Conservation (phyloP, 257 asterid species). For the Solanum appendiculatum region DNA sequence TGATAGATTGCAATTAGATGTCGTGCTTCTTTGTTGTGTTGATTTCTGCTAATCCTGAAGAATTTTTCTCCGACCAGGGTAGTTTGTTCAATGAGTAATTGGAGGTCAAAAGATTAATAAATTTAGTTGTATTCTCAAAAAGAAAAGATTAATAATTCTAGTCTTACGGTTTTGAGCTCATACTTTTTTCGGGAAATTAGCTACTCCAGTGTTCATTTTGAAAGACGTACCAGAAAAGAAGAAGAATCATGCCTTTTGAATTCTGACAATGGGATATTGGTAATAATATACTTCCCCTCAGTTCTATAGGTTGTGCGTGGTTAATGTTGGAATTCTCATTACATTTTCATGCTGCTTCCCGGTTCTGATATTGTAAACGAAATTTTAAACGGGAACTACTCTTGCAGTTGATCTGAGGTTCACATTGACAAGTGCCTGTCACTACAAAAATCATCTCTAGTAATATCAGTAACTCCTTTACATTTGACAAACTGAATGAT, state of each 20-base stretch:
- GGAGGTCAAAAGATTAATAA: neutral
- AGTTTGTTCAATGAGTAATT: neutral
- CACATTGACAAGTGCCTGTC: neutral
- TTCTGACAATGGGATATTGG: neutral
- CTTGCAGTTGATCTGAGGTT: neutral
- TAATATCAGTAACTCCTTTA: neutral
- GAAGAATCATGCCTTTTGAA: neutral
- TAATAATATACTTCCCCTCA: neutral
- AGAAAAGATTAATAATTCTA: neutral
- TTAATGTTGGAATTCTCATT: neutral
- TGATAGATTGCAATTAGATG: neutral
- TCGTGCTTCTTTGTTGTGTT: neutral
- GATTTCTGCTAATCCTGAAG: neutral
- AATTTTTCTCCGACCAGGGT: neutral
- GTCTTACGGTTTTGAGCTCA: neutral
- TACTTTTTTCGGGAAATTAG: neutral
- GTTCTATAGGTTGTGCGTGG: neutral
- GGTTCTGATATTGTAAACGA: neutral
- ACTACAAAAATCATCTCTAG: neutral
- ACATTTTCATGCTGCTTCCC: neutral
- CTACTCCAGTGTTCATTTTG: neutral
- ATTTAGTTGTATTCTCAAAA: neutral
- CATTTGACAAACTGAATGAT: neutral
- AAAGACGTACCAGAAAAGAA: neutral
- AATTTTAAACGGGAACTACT: neutral